Percentiles rank a stretch among this genome's conserved stretches.
Conservation (phyloP, 805 yeast genomes). For the Huiozyma sinensis region DNA sequence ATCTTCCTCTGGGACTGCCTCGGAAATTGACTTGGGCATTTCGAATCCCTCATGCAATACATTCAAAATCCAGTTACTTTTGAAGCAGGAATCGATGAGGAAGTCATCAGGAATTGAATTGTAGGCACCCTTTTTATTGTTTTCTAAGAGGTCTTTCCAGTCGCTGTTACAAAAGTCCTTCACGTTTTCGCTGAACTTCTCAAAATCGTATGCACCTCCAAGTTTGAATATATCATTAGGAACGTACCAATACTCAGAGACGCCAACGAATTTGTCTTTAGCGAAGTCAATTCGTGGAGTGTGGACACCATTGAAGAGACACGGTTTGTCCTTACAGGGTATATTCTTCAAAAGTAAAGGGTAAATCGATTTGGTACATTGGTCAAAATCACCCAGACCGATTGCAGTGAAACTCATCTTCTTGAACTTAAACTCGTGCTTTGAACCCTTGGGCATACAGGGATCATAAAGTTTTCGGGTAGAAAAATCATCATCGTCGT, state of each 20-base stretch:
- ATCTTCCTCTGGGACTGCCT: conserved; percentile 4
- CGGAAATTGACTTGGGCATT: conserved; percentile 40
- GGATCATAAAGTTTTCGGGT: conserved; percentile 50
- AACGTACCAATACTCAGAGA: conserved; percentile 96
- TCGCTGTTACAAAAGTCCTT: conserved; percentile 63
- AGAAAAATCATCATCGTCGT: conserved; percentile 36
- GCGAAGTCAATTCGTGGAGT: conserved; percentile 79
- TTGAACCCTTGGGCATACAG: conserved; percentile 63
- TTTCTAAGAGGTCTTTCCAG: conserved; percentile 50
- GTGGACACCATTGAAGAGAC: conserved; percentile 90
- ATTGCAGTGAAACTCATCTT: conserved; percentile 37
- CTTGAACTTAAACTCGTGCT: conserved; percentile 36
- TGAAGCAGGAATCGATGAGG: conserved; percentile 75
- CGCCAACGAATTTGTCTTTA: conserved; percentile 78
- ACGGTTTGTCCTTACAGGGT: conserved; percentile 82
- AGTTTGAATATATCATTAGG: conserved; percentile 82
- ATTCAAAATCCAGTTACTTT: conserved; percentile 88
- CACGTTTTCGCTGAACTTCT: conserved; percentile 53
- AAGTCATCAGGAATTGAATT: conserved; percentile 45
- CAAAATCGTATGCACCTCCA: conserved; percentile 81
- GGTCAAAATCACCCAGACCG: conserved; percentile 73
- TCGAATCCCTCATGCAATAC: conserved; percentile 88
- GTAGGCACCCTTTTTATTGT: conserved; percentile 45
- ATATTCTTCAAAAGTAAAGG: conserved; percentile 68
- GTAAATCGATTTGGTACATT: conserved; percentile 59